Conservation (phyloP, 352 stramenopile genomes). For the Hyaloperonospora arabidopsidis region DNA sequence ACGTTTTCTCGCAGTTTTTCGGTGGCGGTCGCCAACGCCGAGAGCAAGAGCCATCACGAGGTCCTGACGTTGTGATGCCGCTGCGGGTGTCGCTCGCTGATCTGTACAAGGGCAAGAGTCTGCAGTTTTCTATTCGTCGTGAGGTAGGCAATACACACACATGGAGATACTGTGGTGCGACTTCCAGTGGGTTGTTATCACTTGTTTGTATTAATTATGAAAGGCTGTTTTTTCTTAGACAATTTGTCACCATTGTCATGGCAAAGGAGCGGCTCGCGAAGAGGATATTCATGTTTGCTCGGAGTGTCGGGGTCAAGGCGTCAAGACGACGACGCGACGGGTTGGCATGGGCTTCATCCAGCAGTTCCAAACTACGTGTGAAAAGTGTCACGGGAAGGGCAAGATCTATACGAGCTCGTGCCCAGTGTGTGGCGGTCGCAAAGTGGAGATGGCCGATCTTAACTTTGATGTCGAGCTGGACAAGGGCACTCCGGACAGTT, state of each 20-base stretch:
- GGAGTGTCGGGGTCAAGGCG: slow-evolving; percentile 91
- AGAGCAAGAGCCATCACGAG: slow-evolving; percentile 50
- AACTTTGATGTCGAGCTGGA: slow-evolving; percentile 94
- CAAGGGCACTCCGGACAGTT: slow-evolving; percentile 89
- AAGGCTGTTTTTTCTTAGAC: slow-evolving; percentile 38
- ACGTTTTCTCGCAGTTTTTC: slow-evolving; percentile 80
- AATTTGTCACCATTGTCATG: slow-evolving; percentile 91
- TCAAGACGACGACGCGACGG: slow-evolving; percentile 81
- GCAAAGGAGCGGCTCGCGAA: slow-evolving; percentile 83
- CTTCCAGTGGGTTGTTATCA: slow-evolving; percentile 3
- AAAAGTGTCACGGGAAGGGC: slow-evolving; percentile 90
- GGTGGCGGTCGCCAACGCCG: slow-evolving; percentile 33
- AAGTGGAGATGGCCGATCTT: slow-evolving; percentile 90
- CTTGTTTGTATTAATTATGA: too few relatives aligned
- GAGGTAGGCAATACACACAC: slow-evolving; percentile 26
- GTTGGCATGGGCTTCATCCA: slow-evolving; percentile 77
- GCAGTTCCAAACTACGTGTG: slow-evolving; percentile 83
- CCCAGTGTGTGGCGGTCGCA: slow-evolving; percentile 75
- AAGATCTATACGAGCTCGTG: slow-evolving; percentile 89
- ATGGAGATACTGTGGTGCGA: neutral
- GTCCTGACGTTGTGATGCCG: slow-evolving; percentile 77
- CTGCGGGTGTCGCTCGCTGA: slow-evolving; percentile 92
- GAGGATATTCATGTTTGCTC: slow-evolving; percentile 85
- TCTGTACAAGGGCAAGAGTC: slow-evolving; percentile 92
- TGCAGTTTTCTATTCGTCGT: slow-evolving; percentile 91